phyloP scores from a whole-genome alignment of 306 rosid genomes.

The Prunus padus region DNA sequence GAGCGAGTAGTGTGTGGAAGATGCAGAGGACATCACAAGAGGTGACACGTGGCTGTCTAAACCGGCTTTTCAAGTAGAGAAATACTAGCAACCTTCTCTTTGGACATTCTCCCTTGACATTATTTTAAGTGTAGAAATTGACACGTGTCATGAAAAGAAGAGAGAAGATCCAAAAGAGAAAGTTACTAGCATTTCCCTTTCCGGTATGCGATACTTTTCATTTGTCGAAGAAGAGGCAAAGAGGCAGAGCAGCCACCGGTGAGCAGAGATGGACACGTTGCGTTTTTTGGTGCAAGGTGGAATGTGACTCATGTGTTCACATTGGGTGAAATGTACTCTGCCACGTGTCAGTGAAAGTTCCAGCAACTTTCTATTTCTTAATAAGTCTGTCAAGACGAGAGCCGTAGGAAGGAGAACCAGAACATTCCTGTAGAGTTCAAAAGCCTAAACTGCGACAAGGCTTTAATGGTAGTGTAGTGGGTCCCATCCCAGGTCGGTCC shows the following conservation, averaged over 20 bases:
- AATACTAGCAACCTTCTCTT: no score
- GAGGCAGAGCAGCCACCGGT: not conserved
- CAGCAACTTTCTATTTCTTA: not conserved
- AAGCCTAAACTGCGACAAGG: no score
- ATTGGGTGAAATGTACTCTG: not conserved
- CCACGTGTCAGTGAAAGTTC: conserved; percentile 39
- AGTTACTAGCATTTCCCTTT: no score
- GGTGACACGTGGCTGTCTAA: not conserved
- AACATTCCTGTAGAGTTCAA: no score
- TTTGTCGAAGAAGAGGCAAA: not conserved
- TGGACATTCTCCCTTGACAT: no score
- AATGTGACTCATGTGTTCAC: not conserved
- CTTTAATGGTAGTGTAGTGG: no score
- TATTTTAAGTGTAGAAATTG: no score
- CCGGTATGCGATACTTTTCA: not conserved
- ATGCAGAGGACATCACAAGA: not conserved
- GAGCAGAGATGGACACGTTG: not conserved
- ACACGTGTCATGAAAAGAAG: no score
- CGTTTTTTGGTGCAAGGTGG: not conserved
- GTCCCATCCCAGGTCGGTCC: no score
- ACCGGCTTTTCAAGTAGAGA: not conserved
- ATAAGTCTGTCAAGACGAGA: no score
- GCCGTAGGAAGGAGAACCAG: no score
- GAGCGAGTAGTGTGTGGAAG: not conserved
- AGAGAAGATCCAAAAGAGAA: no score